These are phyloP conservation scores for Chamaecrista fasciculata DNA, from an alignment of 306 rosid species.

Conservation along the genomic window DNA sequence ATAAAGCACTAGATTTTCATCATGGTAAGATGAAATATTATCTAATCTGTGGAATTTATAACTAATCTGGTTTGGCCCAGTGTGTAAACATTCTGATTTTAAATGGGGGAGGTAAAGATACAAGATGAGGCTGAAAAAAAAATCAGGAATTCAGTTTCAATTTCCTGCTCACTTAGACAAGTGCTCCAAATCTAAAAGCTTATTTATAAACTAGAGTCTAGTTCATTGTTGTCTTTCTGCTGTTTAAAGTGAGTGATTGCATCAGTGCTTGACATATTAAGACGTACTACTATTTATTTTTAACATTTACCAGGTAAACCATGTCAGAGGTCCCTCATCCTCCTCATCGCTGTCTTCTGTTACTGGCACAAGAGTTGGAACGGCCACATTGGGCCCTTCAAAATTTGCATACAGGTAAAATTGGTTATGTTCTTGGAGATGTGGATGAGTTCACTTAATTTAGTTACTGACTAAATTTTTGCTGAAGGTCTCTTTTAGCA, in stretches of 20 bases:
- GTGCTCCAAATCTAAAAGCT: constrained; percentile 9
- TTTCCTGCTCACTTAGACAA: constrained; percentile 9
- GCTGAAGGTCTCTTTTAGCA: constrained; percentile 87
- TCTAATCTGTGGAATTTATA: not conserved
- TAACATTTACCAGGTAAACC: constrained; percentile 61
- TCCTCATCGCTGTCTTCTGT: constrained; percentile 51
- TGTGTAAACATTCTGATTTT: constrained; percentile 18
- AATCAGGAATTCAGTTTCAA: constrained; percentile 19
- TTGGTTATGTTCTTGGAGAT: constrained; percentile 23
- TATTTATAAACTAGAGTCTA: not conserved
- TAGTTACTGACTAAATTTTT: constrained; percentile 46
- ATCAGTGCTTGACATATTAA: not conserved
- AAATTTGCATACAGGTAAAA: constrained; percentile 82
- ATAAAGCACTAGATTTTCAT: not conserved
- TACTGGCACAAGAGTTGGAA: constrained; percentile 60
- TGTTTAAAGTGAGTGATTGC: constrained; percentile 14
- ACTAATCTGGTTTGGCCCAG: not conserved
- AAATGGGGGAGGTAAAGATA: not conserved
- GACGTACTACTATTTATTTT: constrained; percentile 20
- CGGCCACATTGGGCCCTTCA: constrained; percentile 70
- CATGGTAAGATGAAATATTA: not conserved
- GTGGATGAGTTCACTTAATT: constrained; percentile 7
- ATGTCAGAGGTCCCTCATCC: constrained; percentile 54
- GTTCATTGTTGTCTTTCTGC: constrained; percentile 16
- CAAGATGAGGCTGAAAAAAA: constrained; percentile 12